A percentile compares a stretch with the other conserved stretches of the same genome.
Evolutionary conservation across 2,329 filamentous ascomycete species (phyloP).

Genomic region (Colletotrichum horii): DNA sequence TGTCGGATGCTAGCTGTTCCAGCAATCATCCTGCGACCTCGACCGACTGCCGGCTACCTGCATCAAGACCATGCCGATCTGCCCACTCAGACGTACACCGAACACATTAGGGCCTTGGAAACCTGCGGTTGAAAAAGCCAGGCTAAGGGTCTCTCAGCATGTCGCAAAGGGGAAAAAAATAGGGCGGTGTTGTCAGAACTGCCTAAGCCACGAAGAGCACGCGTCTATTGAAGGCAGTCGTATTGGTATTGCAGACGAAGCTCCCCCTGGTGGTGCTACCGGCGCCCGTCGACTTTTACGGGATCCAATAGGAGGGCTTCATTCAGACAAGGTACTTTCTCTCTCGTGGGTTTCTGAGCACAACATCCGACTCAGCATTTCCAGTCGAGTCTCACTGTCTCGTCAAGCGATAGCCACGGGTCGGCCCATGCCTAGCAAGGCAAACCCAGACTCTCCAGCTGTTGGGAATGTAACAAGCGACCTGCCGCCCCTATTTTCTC

Average conservation of each 20-base stretch:
- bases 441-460: not conserved
- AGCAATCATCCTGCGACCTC: constrained; percentile 6
- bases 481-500: not conserved
- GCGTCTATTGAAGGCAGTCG: not conserved
- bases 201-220: not conserved
- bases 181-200: not conserved
- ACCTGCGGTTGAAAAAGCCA: not conserved
- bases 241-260: not conserved
- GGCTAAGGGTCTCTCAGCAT: not conserved
- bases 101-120: constrained; percentile 7
- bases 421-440: not conserved
- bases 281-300: not conserved
- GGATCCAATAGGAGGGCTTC: not conserved
- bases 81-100: constrained; percentile 9
- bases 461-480: not conserved
- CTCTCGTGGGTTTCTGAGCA: not conserved
- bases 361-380: not conserved
- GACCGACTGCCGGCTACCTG: constrained; percentile 9
- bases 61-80: constrained; percentile 5
- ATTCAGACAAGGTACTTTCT: not conserved
- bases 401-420: constrained; percentile 2
- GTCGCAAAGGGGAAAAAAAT: not conserved
- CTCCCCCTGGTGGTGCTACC: constrained; percentile 8
- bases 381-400: not conserved
- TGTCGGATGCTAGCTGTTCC: not conserved